Conservation (phyloP, 140 eudicot species). For the Flaveria floridana region DNA sequence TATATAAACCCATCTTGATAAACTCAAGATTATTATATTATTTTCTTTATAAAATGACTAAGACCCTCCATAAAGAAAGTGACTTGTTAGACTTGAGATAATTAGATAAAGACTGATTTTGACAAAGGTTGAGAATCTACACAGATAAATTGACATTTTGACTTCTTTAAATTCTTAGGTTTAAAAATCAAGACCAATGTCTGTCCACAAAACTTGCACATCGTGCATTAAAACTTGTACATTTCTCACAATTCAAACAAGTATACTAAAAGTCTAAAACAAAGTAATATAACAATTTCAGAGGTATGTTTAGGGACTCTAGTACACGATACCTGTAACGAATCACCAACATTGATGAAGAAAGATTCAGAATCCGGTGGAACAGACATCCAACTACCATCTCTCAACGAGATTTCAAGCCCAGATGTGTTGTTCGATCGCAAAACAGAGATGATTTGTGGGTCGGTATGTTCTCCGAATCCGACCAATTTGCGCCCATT, state of each 20-base stretch:
- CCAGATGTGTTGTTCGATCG: slow-evolving; percentile 85
- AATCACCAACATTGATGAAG: slow-evolving; percentile 86
- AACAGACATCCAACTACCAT: slow-evolving; percentile 76
- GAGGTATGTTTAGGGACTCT: too few species aligned
- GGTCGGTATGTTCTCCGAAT: slow-evolving; percentile 94
- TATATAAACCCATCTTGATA: background rate
- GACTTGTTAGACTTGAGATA: slow-evolving; percentile 30
- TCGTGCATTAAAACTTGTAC: background rate
- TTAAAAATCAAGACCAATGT: background rate
- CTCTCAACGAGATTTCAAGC: slow-evolving; percentile 63
- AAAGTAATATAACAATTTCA: too few species aligned
- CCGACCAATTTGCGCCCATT: slow-evolving; percentile 57
- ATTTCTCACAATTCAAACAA: too few species aligned
- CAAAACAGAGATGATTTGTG: slow-evolving; percentile 77
- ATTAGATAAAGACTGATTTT: slow-evolving; percentile 33
- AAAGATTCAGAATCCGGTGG: slow-evolving; percentile 82
- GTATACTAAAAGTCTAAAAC: too few species aligned
- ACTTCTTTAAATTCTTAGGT: background rate
- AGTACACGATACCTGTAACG: slow-evolving; percentile 55
- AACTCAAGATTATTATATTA: background rate
- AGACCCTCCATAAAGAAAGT: slow-evolving; percentile 11
- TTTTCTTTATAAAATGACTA: background rate
- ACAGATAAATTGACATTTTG: slow-evolving; percentile 32
- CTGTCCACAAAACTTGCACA: background rate
- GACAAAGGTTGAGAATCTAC: slow-evolving; percentile 36